phyloP scores from a whole-genome alignment of 352 stramenopile species.

The Phytophthora parvispora region DNA sequence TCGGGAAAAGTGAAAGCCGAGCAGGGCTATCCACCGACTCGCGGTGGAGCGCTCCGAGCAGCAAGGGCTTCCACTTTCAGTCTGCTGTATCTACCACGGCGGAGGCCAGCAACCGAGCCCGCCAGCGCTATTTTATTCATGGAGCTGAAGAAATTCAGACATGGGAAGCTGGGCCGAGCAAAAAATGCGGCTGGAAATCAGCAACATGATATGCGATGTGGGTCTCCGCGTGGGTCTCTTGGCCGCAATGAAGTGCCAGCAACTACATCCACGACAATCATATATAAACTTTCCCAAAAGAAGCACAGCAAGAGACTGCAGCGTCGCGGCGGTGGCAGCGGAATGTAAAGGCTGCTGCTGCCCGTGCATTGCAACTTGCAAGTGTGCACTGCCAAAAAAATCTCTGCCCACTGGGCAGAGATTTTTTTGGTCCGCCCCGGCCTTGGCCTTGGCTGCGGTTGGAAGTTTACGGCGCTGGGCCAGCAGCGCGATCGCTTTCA shows the following conservation, averaged over 20 bases:
- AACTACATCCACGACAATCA: neutral
- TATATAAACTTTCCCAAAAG: too few species aligned
- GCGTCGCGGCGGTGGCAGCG: neutral
- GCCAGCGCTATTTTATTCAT: too few species aligned
- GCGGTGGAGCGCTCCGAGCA: too few species aligned
- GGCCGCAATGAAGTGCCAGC: neutral
- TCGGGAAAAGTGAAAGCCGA: too few species aligned
- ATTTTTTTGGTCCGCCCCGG: neutral
- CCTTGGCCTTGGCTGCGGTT: too few species aligned
- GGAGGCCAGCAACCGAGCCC: too few species aligned
- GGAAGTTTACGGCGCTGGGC: neutral
- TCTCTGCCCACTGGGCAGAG: too few species aligned
- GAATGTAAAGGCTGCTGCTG: neutral
- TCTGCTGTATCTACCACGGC: too few species aligned
- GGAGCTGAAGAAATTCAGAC: too few species aligned
- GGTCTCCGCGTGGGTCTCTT: neutral
- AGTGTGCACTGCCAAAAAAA: too few species aligned
- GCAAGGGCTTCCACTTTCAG: too few species aligned
- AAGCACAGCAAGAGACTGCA: neutral
- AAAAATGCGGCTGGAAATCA: neutral
- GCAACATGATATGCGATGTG: neutral
- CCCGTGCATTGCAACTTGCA: neutral
- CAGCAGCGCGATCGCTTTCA: neutral
- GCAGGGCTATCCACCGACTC: neutral
- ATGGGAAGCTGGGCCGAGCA: too few species aligned